A percentile compares a stretch with the other conserved stretches of the same genome.
Conservation (phyloP, 306 rosid genomes). For the Begonia peltatifolia region DNA sequence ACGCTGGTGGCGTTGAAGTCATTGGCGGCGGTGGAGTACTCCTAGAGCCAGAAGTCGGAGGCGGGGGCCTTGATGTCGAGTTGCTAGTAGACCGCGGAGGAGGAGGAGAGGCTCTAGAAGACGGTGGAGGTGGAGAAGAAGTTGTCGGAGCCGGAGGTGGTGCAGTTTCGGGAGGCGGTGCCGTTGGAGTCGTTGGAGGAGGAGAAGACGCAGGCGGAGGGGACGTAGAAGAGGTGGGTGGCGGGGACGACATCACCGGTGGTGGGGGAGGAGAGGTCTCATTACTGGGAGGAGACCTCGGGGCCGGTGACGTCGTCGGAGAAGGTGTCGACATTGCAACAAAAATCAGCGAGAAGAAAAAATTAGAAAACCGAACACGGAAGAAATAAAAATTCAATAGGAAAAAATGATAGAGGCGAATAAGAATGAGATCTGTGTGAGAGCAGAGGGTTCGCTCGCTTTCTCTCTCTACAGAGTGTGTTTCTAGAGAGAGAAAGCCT, state of each 20-base stretch:
- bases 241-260: constrained; percentile 14
- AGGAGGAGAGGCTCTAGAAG: constrained; percentile 8
- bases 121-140: constrained; percentile 14
- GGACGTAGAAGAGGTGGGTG: constrained; percentile 13
- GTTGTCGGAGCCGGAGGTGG: constrained; percentile 21
- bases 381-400: no score
- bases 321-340: constrained; percentile 38
- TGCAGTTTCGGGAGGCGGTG: constrained; percentile 13
- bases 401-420: no score
- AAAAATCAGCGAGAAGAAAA: background rate
- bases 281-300: constrained; percentile 20
- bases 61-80: constrained; percentile 1
- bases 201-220: constrained; percentile 20
- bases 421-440: background rate
- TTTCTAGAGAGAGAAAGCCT: constrained; percentile 9
- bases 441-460: background rate
- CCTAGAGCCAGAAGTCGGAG: constrained; percentile 10
- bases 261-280: constrained; percentile 13
- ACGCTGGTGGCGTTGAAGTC: constrained; percentile 1
- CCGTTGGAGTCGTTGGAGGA: constrained; percentile 9
- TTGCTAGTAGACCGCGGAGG: constrained; percentile 6
- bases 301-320: constrained; percentile 29
- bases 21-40: constrained; percentile 19
- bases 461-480: constrained; percentile 18
- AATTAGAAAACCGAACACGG: background rate